Evolutionary conservation across 1,284 basidiomycete genomes (phyloP), one percentile per base, ranked within the genome.

Genomic region (Microbotryomycetes sp.): DNA sequence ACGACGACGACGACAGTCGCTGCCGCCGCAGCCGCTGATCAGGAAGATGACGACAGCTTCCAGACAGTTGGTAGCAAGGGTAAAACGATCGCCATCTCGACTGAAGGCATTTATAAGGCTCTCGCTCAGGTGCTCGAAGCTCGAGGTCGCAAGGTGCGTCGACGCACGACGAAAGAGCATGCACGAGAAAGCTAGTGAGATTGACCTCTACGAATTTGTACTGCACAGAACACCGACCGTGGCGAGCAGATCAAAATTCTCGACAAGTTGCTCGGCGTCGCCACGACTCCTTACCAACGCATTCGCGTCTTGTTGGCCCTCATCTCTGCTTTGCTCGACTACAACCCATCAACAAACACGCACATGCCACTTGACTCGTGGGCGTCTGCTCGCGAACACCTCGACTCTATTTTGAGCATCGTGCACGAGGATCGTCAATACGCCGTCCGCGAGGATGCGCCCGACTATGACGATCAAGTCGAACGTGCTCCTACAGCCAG

Each of bases 311-410:
- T 98, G 42, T 83, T 99, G 58, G 89, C 92, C 50, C 83, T 98
- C 56, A 84, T 98, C 70, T 92, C 94, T 3, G 89, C 92, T 9
- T 89, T 93, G 55, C 96, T 98, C 77, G 96, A 99, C 79, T 98
- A 93, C 79, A 94, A 92, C 76, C 86, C 90, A 1, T 88, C 93
- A 25, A 76, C 75, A 36, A 74, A 76, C 64, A 74, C 74, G 66
- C 63, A 66, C 73, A 94, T 99, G 87, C 92, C 96, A 15, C 81
- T 87, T 67, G 93, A 97, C 49, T 82, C 92, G 54, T 98, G 96
- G 96, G 77, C 87, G 6, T 80, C 85, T 31, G 91, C 93, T 9
- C 87, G 92, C 74, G 80, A 81, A 56, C 92, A 97, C 79, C 86
- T 96, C 59, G 91, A 96, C 76, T 83, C 87, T 72, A 83, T 98